Base-by-base conservation (phyloP, 257 asterid genomes). In the Nicotiana sylvestris region DNA sequence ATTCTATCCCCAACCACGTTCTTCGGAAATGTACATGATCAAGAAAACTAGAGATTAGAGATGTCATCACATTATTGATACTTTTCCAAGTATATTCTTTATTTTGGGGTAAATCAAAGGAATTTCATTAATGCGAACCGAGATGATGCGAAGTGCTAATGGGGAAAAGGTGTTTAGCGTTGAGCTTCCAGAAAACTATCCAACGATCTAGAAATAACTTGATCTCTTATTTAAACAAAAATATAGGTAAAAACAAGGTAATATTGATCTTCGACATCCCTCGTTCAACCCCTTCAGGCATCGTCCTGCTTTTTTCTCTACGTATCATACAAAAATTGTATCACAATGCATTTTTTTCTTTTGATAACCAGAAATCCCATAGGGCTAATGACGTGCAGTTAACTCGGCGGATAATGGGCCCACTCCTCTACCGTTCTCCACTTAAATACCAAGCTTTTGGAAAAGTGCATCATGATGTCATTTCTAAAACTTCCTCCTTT, bases 141-240 rank as follows among this genome's bases (percentile, higher is more conserved):
- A 49, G 46, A 10, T 27, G 61, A 72, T 13, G 79, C 79, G 37
- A 72, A 25, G 49, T 72, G 64, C 16, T 49, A 49, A 74, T 27
- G 25, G 2, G 61, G 15, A 7, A 46, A 72, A 74, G 61, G 6
- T 43, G 21, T 11, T 39, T 39, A 21, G 68, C 79, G 29, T 51
- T 15, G 62, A 74, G 62, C 80, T 33, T 74, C 80, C 62, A 74
- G 51, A 74, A 49, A 74, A 74, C 61, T 3, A 74, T 74, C 53
- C 43, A 2, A 51, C 64, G 1, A 51, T 15, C 64, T 15, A 74
- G 62, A 74, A 51, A 27, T 49, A 51, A 27, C 29, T 4, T 21
- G 21, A 21, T 76, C 43, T 27, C 27, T 74, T 76, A 25, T 27
- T 74, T 76, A 25, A 27, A 74, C 79, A 43, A 27, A 46, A 49